These are phyloP conservation scores for Leishmania arabica DNA, from an alignment of 208 protist species.

Conservation along the genomic window DNA sequence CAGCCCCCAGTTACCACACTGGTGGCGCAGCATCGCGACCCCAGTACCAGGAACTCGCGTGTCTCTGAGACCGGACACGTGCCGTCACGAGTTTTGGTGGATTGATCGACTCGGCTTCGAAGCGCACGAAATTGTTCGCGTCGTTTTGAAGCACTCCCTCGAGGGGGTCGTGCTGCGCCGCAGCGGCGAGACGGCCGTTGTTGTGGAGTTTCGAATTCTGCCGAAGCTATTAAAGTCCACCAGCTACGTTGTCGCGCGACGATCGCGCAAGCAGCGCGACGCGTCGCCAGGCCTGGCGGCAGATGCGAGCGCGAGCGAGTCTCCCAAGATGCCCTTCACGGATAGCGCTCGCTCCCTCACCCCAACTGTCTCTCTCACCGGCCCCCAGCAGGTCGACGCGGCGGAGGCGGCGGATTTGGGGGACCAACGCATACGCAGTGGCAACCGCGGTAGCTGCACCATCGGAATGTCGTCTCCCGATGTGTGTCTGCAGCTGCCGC, in stretches of 20 bases:
- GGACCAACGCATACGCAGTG: neutral
- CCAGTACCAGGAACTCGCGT: constrained; percentile 24
- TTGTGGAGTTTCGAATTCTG: constrained; percentile 27
- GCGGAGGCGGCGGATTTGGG: neutral
- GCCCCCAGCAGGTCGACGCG: neutral
- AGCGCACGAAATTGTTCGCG: constrained; percentile 26
- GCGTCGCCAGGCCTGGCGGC: neutral
- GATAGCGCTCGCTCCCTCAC: neutral
- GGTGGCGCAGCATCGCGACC: constrained; percentile 34
- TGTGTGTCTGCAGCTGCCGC: constrained; percentile 3
- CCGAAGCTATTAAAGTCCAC: constrained; percentile 7
- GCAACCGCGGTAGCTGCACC: neutral
- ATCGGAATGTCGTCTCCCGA: neutral
- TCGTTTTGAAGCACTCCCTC: constrained; percentile 20
- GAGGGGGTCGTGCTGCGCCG: constrained; percentile 25
- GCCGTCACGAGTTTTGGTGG: constrained; percentile 34
- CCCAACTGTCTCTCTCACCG: neutral
- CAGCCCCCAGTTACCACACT: constrained; percentile 28
- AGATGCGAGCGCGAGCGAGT: neutral
- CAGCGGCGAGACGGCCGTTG: constrained; percentile 23
- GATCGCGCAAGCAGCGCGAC: neutral
- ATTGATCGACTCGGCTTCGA: constrained; percentile 38
- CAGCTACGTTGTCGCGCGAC: constrained; percentile 10
- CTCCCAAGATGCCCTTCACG: neutral
- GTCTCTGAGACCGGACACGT: constrained; percentile 14